Base-by-base conservation (phyloP, 768 basidiomycete species). In the Podaxis carcinomalis region DNA sequence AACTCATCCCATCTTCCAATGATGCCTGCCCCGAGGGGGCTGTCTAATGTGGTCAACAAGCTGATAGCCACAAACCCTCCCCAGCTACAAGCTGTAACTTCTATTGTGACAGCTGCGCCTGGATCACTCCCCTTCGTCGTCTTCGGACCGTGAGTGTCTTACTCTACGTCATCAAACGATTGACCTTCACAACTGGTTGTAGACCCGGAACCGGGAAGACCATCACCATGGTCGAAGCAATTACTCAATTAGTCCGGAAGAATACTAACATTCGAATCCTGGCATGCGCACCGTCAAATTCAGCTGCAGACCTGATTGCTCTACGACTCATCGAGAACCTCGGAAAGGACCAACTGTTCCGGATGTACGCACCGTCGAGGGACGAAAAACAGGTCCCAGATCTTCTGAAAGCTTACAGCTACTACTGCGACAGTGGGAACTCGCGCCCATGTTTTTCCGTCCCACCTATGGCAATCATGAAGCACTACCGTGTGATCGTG, bases 181-280 rank as follows among this genome's bases (percentile, higher is more conserved):
- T 64, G 23, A 25, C 52, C 16, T 44, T 50, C 10, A 49, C n/a
- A 13, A 47, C 47, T 62, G 28, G 53, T 2, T 5, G 3, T 51
- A 85, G 84, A 10, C 84, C 84, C 3, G 84, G 85, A 5, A 89
- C 87, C 0, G 87, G 87, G 1, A 89, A 88, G 70, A 89, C 87
- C 0, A 79, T 87, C 19, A 87, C 84, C 0, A 74, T 83, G 10
- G 78, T 87, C 1, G 86, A 88, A 68, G 78, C 83, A 0, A 86
- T 87, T 19, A 73, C 69, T 0, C 86, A 87, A 66, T 64, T 87
- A 3, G 71, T 86, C 3, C 59, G 57, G 1, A 59, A 55, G 3
- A 68, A 78, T 51, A 76, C 79, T 0, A 58, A 66, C 0, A 74
- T 81, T 0, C 76, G 70, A n/a, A 74, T 88, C 32, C 74, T 88